Conservation (phyloP, 768 basidiomycete genomes). For the Phylloporus scabripes region DNA sequence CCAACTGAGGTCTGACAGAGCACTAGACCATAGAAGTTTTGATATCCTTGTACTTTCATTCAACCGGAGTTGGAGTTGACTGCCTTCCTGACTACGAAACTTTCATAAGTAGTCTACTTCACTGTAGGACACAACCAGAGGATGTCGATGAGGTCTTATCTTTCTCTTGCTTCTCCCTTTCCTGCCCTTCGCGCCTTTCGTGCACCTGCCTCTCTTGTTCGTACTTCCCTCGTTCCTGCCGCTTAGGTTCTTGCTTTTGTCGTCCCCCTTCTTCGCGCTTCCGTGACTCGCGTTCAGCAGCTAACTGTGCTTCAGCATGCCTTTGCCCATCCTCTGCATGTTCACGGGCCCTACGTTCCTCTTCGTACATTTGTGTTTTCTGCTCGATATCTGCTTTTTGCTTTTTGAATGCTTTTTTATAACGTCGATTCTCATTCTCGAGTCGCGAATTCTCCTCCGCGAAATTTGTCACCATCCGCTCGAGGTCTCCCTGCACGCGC, state of each 20-base stretch:
- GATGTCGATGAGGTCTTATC: not conserved
- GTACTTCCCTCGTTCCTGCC: not conserved
- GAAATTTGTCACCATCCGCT: conserved; percentile 36
- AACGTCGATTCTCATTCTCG: conserved; percentile 23
- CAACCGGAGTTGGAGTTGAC: too few species aligned
- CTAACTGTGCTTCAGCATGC: conserved; percentile 17
- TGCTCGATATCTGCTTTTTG: conserved; percentile 20
- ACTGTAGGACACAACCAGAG: conserved; percentile 13
- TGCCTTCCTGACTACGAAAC: too few species aligned
- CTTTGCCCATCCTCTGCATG: conserved; percentile 19
- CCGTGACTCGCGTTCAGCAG: conserved; percentile 6
- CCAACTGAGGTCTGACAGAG: not conserved
- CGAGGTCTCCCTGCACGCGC: conserved; percentile 36
- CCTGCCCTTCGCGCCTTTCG: not conserved
- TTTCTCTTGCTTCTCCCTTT: not conserved
- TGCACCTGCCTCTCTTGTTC: not conserved
- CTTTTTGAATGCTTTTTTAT: conserved; percentile 13
- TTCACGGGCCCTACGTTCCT: conserved; percentile 24
- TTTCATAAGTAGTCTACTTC: too few species aligned
- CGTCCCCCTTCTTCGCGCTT: conserved; percentile 7
- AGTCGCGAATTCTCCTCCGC: conserved; percentile 32
- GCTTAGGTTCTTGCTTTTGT: not conserved
- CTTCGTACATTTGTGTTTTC: conserved; percentile 15
- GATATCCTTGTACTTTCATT: too few species aligned
- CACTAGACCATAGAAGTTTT: too few species aligned